Conservation (phyloP, 495 filamentous ascomycete species). For the Amniculicola lignicola region DNA sequence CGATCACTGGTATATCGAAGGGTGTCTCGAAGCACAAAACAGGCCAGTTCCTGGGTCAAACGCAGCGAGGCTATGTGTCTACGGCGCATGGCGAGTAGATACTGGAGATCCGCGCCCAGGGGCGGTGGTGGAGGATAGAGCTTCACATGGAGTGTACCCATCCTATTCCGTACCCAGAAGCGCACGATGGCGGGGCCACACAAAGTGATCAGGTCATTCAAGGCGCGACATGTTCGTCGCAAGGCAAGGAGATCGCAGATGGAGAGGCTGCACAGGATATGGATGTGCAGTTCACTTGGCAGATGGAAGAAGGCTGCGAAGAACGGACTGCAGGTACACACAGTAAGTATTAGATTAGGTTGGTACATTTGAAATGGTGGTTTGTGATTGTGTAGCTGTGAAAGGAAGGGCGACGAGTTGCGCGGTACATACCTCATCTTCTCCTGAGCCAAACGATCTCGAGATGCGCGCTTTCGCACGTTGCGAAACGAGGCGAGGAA, state of each 20-base stretch:
- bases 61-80: constrained; percentile 29
- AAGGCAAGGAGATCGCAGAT: constrained; percentile 28
- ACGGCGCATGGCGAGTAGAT: constrained; percentile 27
- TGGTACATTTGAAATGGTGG: neutral
- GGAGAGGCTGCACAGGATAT: constrained; percentile 29
- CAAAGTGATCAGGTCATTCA: constrained; percentile 18
- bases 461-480: constrained; percentile 14
- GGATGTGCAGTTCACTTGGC: constrained; percentile 29
- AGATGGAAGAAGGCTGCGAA: constrained; percentile 24
- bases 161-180: constrained; percentile 18
- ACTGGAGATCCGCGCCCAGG: constrained; percentile 25
- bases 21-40: constrained; percentile 29
- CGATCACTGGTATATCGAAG: constrained; percentile 20
- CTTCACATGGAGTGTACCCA: constrained; percentile 21
- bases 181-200: constrained; percentile 28
- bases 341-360: neutral
- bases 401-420: neutral
- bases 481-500: constrained; percentile 18
- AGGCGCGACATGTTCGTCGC: constrained; percentile 17
- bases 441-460: neutral
- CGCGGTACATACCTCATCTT: constrained; percentile 11
- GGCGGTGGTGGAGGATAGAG: constrained; percentile 31
- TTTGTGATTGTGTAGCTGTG: neutral
- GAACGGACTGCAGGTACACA: constrained; percentile 8
- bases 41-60: constrained; percentile 26